Conservation (phyloP, 129 eudicot genomes). For the Rutidosis leptorrhynchoides region DNA sequence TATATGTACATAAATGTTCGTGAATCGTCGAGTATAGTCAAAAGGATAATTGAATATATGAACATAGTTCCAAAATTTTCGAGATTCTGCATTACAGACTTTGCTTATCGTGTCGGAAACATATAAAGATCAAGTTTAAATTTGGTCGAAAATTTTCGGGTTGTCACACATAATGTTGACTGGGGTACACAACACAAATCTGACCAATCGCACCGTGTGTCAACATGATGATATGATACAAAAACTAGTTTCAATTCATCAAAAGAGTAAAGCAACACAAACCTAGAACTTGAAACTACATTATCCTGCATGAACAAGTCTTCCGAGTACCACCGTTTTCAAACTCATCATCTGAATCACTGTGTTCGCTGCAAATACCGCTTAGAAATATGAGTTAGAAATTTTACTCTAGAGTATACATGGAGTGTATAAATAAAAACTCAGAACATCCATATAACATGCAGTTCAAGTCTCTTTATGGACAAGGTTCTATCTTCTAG, state of each 20-base stretch:
- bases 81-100: too few relatives aligned
- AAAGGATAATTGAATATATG: too few relatives aligned
- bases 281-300: constrained; percentile 42
- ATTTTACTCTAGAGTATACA: background rate
- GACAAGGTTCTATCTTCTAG: background rate
- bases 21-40: too few relatives aligned
- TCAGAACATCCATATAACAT: background rate
- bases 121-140: too few relatives aligned
- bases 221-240: constrained; percentile 19
- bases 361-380: constrained; percentile 51
- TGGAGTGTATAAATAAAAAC: background rate
- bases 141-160: too few relatives aligned
- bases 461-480: background rate
- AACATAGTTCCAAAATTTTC: too few relatives aligned
- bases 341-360: constrained; percentile 70
- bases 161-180: too few relatives aligned
- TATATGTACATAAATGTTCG: too few relatives aligned
- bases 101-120: too few relatives aligned
- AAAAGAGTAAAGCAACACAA: background rate
- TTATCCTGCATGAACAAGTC: constrained; percentile 74
- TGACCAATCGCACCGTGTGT: too few relatives aligned
- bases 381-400: constrained; percentile 17
- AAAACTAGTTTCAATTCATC: constrained; percentile 1
- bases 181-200: too few relatives aligned
- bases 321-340: constrained; percentile 44